Percentiles rank a stretch among this genome's conserved stretches.
phyloP scores from a whole-genome alignment of 345 rosid species.

The Syzygium grande region DNA sequence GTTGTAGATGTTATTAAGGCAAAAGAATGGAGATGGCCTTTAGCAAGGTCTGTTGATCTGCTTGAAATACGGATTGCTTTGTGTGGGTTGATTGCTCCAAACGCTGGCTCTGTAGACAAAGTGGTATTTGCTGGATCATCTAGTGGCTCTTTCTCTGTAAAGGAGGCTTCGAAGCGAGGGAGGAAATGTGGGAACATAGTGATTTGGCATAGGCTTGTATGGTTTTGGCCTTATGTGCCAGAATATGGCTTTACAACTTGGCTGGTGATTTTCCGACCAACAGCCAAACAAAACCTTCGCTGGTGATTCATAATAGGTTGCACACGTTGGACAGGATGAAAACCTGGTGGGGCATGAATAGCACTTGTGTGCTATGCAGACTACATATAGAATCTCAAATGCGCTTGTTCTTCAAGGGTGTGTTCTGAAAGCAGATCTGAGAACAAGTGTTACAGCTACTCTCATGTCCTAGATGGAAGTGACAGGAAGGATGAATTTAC shows the following conservation, averaged over 20 bases:
- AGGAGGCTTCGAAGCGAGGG: neutral
- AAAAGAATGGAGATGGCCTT: neutral
- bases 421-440: neutral
- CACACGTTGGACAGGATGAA: neutral
- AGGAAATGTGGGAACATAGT: neutral
- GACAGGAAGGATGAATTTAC: neutral
- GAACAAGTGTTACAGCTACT: neutral
- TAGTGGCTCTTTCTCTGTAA: neutral
- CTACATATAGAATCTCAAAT: neutral
- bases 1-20: neutral
- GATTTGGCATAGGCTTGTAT: neutral
- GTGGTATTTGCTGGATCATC: neutral
- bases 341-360: neutral
- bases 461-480: neutral
- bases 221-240: neutral
- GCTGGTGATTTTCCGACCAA: neutral
- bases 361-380: neutral
- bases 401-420: neutral
- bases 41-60: neutral
- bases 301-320: neutral
- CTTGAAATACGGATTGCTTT: neutral
- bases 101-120: neutral
- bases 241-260: neutral
- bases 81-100: too few species aligned
- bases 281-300: neutral